Evolutionary conservation across 345 rosid genomes (phyloP).

Genomic region (Moricandia arvensis): DNA sequence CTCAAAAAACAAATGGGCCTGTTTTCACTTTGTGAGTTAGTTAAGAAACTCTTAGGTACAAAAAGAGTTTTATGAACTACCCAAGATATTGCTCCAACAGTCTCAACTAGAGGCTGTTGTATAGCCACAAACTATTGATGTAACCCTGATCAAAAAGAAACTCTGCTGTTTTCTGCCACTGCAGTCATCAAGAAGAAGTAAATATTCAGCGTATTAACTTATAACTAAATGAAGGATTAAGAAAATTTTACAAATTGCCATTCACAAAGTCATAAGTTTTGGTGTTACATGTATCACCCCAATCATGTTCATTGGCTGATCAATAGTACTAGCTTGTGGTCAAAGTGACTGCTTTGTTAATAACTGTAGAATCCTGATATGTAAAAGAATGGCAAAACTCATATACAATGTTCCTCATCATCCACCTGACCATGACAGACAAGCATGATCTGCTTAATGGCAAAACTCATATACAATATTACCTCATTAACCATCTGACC

Average conservation of each 20-base stretch:
- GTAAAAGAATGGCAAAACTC: not conserved
- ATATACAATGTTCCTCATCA: not conserved
- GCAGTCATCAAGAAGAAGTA: no score
- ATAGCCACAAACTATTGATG: no score
- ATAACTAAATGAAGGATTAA: no score
- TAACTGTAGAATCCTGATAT: not conserved
- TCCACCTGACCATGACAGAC: not conserved
- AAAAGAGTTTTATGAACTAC: slow-evolving; percentile 38
- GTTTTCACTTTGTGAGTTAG: not conserved
- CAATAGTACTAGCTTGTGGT: not conserved
- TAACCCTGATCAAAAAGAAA: no score
- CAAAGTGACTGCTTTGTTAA: not conserved
- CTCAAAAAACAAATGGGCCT: no score
- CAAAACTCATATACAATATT: not conserved
- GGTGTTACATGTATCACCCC: slow-evolving; percentile 61
- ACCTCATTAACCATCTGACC: not conserved
- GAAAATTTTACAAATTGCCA: no score
- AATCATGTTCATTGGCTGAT: not conserved
- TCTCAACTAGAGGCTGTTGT: slow-evolving; percentile 45
- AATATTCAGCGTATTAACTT: no score
- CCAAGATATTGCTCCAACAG: slow-evolving; percentile 59
- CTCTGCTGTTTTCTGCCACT: no score
- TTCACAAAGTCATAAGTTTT: not conserved
- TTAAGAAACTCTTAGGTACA: not conserved
- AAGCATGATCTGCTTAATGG: not conserved